Base-by-base conservation (phyloP, 805 yeast species). In the Starmerella floris region DNA sequence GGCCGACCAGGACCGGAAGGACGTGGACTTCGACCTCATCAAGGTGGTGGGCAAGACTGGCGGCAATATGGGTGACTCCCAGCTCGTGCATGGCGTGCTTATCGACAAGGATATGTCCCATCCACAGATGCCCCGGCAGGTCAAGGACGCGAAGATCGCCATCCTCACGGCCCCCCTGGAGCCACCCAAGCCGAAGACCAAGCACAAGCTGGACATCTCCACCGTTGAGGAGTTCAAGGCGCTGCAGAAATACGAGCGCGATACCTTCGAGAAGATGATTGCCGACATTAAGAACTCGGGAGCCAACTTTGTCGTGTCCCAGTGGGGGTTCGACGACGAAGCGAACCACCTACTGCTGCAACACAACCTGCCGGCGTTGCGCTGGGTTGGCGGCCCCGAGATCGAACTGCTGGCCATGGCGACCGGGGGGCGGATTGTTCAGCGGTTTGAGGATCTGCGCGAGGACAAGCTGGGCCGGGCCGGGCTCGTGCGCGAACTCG, bases 311-410 rank as follows among this genome's bases (percentile, higher is more conserved):
- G 98, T 88, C 40, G 88, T 93, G 31, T 91, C 98, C 66, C 98
- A 88, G 67, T 88, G 98, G 98, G 98, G 98, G 16, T 91, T 88
- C 56, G 98, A 88, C 62, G 98, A 88, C 62, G 98, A 88, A 68
- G 97, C 97, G 33, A 88, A 88, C 65, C 95, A 91, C 63, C 66
- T 91, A 59, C 70, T 91, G 46, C 68, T 87, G 53, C 81, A 88
- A 55, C 84, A 88, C 63, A 74, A 83, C 34, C 72, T 91, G 50
- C 94, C 95, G 30, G 97, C 97, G 21, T 91, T 91, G 32, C 77
- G 99, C 68, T 91, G 99, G 99, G 94, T 91, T 40, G 98, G 97
- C 48, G 98, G 97, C 35, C 83, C 93, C 41, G 98, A 88, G 57
- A 72, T 88, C 54, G 98, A 88, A 67, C 73, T 84, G 51, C 77